These are phyloP conservation scores for Pelargonium australe DNA, from an alignment of 441 rosid species.

Conservation along the genomic window DNA sequence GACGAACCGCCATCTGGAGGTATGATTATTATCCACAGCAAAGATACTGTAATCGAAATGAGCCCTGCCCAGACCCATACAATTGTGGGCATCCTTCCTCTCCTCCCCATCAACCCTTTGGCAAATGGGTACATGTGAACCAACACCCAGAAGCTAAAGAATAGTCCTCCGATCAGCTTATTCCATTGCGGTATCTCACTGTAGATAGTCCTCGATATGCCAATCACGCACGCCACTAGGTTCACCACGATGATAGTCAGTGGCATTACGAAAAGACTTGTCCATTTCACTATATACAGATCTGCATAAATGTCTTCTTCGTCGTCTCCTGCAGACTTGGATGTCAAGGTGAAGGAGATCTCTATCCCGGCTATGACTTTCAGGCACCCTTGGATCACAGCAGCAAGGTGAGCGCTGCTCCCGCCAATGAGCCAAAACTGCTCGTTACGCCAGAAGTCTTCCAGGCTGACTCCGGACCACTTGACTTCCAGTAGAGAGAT, in stretches of 20 bases:
- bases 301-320: conserved; percentile 59
- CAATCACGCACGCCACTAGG: conserved; percentile 48
- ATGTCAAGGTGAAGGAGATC: conserved; percentile 60
- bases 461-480: conserved; percentile 64
- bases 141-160: conserved; percentile 72
- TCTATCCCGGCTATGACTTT: conserved; percentile 68
- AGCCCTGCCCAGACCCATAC: conserved; percentile 57
- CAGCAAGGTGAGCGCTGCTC: conserved; percentile 69
- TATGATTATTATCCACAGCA: conserved; percentile 50
- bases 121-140: conserved; percentile 64
- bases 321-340: conserved; percentile 51
- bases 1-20: conserved; percentile 42
- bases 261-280: conserved; percentile 55
- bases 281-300: conserved; percentile 43
- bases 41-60: conserved; percentile 41
- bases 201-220: conserved; percentile 49
- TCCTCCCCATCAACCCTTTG: conserved; percentile 64
- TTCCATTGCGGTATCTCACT: conserved; percentile 62
- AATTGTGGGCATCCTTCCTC: conserved; percentile 58
- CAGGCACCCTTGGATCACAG: conserved; percentile 54
- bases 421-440: conserved; percentile 76
- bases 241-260: conserved; percentile 60
- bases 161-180: conserved; percentile 59
- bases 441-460: conserved; percentile 73
- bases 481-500: conserved; percentile 61